A percentile compares a stretch with the other conserved stretches of the same genome.
These are phyloP conservation scores for Scheffersomyces lignosus DNA, from an alignment of 805 yeast species.

Conservation along the genomic window DNA sequence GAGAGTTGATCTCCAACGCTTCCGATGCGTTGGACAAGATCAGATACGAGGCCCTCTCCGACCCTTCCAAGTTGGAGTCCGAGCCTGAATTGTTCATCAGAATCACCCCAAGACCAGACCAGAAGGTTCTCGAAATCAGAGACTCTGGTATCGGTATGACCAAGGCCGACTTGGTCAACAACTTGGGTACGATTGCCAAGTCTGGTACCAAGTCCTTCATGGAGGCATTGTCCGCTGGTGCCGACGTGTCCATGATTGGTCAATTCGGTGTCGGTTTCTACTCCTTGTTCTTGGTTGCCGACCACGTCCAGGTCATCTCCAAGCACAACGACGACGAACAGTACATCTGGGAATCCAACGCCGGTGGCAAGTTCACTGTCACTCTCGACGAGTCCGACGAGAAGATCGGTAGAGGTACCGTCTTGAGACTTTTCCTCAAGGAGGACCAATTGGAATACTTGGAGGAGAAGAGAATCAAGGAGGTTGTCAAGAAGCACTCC, in stretches of 20 bases:
- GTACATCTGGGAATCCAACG: conserved; percentile 99
- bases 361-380: conserved; percentile 99
- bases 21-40: conserved; percentile 99
- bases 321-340: conserved; percentile 99
- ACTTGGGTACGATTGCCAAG: conserved; percentile 99
- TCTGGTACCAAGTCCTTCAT: conserved; percentile 99
- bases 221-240: conserved; percentile 99
- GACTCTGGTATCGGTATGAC: conserved; percentile 99
- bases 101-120: conserved; percentile 94
- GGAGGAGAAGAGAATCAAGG: conserved; percentile 99
- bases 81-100: conserved; percentile 97
- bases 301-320: conserved; percentile 96
- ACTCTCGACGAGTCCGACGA: conserved; percentile 86
- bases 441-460: conserved; percentile 98
- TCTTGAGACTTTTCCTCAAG: conserved; percentile 93
- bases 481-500: conserved; percentile 98
- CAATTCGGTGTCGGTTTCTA: conserved; percentile 99
- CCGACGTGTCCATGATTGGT: conserved; percentile 99
- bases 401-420: conserved; percentile 90
- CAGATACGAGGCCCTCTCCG: conserved; percentile 93
- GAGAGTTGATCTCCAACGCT: conserved; percentile 98
- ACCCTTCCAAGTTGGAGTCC: conserved; percentile 86
- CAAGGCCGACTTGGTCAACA: conserved; percentile 97
- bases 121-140: conserved; percentile 92
- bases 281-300: conserved; percentile 98